These are phyloP conservation scores for Tolypocladium tundrense DNA, from an alignment of 2,329 filamentous ascomycete genomes.

Conservation along the genomic window DNA sequence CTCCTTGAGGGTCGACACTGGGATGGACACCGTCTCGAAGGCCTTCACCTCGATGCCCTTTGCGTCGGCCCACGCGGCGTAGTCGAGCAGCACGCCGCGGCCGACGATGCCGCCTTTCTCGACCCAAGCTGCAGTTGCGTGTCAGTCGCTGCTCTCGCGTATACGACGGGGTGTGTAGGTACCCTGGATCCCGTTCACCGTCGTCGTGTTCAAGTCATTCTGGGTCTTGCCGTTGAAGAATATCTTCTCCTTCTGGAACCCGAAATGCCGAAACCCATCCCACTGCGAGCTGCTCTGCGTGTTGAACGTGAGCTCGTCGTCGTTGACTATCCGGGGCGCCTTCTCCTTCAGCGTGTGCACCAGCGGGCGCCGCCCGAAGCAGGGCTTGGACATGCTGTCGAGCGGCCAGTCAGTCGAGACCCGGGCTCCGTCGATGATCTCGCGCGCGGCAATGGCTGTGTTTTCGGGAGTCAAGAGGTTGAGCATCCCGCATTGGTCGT, in stretches of 20 bases:
- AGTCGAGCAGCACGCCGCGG: constrained; percentile 43
- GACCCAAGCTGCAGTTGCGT: constrained; percentile 10
- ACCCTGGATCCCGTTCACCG: constrained; percentile 19
- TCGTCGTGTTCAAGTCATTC: constrained; percentile 30
- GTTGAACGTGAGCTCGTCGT: constrained; percentile 23
- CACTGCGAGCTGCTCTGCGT: constrained; percentile 28
- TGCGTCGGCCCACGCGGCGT: constrained; percentile 30
- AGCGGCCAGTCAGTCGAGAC: constrained; percentile 25
- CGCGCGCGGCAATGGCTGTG: constrained; percentile 13
- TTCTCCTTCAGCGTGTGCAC: constrained; percentile 19
- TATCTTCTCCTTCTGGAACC: constrained; percentile 23
- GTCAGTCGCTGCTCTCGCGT: not conserved
- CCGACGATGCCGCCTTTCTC: constrained; percentile 35
- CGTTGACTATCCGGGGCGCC: constrained; percentile 17
- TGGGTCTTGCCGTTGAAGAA: constrained; percentile 25
- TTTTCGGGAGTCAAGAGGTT: constrained; percentile 36
- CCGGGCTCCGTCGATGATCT: constrained; percentile 18
- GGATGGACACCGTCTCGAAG: constrained; percentile 31
- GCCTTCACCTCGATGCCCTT: constrained; percentile 24
- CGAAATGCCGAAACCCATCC: constrained; percentile 28
- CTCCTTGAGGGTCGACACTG: constrained; percentile 28
- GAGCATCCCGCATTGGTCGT: constrained; percentile 42
- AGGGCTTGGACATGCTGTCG: constrained; percentile 19
- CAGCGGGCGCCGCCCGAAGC: constrained; percentile 19
- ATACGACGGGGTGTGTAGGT: not conserved